Conservation (phyloP, 2,329 filamentous ascomycete species). For the Botrytis deweyae region DNA sequence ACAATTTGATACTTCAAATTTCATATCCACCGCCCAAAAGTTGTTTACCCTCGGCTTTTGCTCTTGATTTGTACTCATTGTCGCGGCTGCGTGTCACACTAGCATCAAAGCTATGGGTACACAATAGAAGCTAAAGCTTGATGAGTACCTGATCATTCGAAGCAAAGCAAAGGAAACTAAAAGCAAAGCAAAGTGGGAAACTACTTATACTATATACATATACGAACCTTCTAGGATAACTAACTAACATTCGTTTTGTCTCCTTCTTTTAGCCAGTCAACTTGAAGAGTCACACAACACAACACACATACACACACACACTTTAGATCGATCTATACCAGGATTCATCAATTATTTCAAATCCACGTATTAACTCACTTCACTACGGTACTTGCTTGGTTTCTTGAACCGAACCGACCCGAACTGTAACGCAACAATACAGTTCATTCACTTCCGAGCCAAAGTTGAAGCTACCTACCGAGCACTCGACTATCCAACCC, state of each 20-base stretch:
- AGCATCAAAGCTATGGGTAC: neutral
- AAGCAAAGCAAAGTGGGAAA: neutral
- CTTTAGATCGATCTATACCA: neutral
- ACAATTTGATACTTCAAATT: neutral
- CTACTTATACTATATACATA: slow-evolving; percentile 14
- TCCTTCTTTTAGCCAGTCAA: neutral
- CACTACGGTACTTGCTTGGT: neutral
- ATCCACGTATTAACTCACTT: neutral
- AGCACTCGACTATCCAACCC: neutral
- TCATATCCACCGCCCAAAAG: neutral
- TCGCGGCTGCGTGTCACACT: neutral
- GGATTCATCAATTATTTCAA: neutral
- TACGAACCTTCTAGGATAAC: neutral
- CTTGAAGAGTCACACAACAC: neutral
- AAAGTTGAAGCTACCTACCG: neutral
- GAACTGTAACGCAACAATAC: neutral
- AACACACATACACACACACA: neutral
- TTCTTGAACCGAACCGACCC: neutral
- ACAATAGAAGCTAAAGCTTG: neutral
- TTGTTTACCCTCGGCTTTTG: neutral
- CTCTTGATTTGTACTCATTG: neutral
- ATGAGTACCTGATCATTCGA: neutral
- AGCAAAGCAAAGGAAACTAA: neutral
- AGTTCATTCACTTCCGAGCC: neutral
- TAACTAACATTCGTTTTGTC: neutral